A percentile compares a stretch with the other conserved stretches of the same genome.
phyloP scores from a whole-genome alignment of 176 grass and related monocot genomes.

The Chloris gayana region DNA sequence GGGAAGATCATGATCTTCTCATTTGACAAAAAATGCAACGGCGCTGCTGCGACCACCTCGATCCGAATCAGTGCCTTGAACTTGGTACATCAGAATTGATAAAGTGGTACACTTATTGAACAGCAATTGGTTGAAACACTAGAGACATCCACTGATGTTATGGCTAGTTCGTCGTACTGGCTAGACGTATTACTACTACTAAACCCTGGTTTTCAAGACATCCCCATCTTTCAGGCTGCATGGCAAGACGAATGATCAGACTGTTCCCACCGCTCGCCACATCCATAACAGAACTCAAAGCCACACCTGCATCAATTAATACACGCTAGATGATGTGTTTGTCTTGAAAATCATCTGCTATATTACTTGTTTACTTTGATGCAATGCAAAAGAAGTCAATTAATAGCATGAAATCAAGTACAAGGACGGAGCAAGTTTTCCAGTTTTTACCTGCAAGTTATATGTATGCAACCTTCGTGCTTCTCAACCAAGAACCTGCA shows the following conservation, averaged over 20 bases:
- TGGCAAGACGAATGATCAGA: not conserved
- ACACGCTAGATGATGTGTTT: not conserved
- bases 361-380: not conserved
- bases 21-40: too few relatives aligned
- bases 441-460: constrained; percentile 26
- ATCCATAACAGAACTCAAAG: constrained; percentile 52
- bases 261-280: constrained; percentile 14
- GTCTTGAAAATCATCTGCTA: not conserved
- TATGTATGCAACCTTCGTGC: constrained; percentile 40
- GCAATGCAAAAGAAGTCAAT: not conserved
- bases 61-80: too few relatives aligned
- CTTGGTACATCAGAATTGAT: too few relatives aligned
- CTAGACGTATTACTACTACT: too few relatives aligned
- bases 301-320: constrained; percentile 45
- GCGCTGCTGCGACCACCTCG: too few relatives aligned
- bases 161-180: too few relatives aligned
- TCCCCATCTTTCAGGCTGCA: not conserved
- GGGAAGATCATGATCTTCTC: too few relatives aligned
- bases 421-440: not conserved
- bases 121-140: too few relatives aligned
- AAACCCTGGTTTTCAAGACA: not conserved
- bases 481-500: constrained; percentile 61
- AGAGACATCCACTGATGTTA: too few relatives aligned
- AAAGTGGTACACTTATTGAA: too few relatives aligned
- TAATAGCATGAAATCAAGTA: not conserved